These are phyloP conservation scores for Neoboletus subvelutipes DNA, from an alignment of 768 basidiomycete genomes.

Conservation along the genomic window DNA sequence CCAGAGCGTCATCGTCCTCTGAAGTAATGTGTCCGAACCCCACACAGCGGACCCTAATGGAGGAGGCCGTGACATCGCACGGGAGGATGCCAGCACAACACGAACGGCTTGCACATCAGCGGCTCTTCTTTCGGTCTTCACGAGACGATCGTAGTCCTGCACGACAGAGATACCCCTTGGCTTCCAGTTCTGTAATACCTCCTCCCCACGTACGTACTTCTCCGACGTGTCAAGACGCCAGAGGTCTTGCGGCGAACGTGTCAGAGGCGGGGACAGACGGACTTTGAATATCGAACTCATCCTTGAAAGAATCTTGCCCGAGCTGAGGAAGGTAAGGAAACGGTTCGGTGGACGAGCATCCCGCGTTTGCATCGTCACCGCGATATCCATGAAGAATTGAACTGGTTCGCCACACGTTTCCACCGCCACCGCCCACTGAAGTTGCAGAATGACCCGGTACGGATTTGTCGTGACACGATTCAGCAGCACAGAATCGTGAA, in stretches of 20 bases:
- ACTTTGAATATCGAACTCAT: conserved; percentile 84
- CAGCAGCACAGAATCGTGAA: conserved; percentile 82
- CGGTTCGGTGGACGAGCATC: conserved; percentile 83
- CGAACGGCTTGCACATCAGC: conserved; percentile 91
- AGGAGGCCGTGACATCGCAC: conserved; percentile 43
- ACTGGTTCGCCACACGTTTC: conserved; percentile 83
- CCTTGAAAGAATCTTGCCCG: conserved; percentile 73
- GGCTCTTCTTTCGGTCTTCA: conserved; percentile 66
- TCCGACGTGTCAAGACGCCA: conserved; percentile 95
- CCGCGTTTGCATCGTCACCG: conserved; percentile 78
- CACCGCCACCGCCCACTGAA: conserved; percentile 78
- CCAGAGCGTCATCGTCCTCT: conserved; percentile 77
- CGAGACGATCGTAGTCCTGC: conserved; percentile 77
- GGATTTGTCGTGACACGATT: conserved; percentile 80
- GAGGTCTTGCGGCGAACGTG: conserved; percentile 82
- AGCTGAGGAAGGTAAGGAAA: conserved; percentile 72
- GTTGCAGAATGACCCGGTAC: conserved; percentile 77
- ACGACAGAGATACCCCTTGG: conserved; percentile 87
- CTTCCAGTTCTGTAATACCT: conserved; percentile 78
- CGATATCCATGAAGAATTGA: conserved; percentile 86
- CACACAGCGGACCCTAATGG: conserved; percentile 55
- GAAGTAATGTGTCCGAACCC: conserved; percentile 64
- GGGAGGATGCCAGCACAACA: conserved; percentile 63
- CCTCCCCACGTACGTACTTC: conserved; percentile 94
- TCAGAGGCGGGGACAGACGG: conserved; percentile 77